Conservation (phyloP, 164 flowering plant species). For the Stephania japonica region DNA sequence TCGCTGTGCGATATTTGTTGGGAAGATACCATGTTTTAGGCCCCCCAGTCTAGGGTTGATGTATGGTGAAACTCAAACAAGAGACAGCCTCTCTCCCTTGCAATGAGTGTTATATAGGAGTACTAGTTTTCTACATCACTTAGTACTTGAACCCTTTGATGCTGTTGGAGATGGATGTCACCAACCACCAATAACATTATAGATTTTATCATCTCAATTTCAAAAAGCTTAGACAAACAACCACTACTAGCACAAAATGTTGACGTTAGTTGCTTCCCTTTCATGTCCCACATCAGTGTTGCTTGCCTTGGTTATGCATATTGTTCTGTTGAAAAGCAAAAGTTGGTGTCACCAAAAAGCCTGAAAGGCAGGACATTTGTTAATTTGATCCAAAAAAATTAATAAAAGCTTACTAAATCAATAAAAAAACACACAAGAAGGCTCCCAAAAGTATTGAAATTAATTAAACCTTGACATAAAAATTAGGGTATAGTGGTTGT, state of each 20-base stretch:
- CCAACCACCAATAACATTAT: slow-evolving; percentile 15
- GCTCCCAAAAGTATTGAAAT: background rate
- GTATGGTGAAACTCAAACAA: slow-evolving; percentile 14
- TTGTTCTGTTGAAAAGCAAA: slow-evolving; percentile 5
- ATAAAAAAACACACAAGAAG: background rate
- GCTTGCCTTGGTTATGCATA: background rate
- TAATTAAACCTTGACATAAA: too few relatives aligned
- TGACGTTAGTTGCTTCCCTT: slow-evolving; percentile 13
- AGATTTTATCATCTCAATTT: slow-evolving; percentile 1
- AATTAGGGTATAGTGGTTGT: too few relatives aligned
- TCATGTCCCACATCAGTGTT: slow-evolving; percentile 11
- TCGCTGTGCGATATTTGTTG: background rate
- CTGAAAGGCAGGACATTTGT: background rate
- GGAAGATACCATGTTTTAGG: slow-evolving; percentile 16
- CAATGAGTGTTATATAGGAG: slow-evolving; percentile 6
- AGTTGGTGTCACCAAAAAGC: background rate
- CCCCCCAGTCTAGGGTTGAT: slow-evolving; percentile 17
- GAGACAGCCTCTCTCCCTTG: slow-evolving; percentile 13
- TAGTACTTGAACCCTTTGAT: background rate
- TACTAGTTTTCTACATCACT: background rate
- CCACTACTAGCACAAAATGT: slow-evolving; percentile 6
- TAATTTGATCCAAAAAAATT: background rate
- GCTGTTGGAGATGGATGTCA: slow-evolving; percentile 10
- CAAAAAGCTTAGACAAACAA: slow-evolving; percentile 13
- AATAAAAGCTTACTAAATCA: background rate